Evolutionary conservation across 805 yeast species (phyloP), one percentile per base, ranked within the genome.

Genomic region (Sugiyamaella americana): DNA sequence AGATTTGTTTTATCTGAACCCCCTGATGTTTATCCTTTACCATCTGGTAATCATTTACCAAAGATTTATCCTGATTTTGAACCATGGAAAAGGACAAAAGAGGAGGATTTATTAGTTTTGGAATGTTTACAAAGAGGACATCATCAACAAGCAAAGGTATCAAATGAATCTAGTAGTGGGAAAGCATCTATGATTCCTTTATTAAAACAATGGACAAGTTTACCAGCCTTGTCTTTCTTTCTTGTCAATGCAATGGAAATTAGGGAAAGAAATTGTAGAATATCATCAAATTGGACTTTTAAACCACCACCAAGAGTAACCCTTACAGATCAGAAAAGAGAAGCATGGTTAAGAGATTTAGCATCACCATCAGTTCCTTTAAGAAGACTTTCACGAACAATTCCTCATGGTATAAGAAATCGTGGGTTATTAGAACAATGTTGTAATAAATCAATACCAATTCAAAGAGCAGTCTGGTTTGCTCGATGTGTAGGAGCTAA

Each of bases 231-330:
- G 6, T 71, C 76, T 2, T 60, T 66, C 38, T 71, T 74, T 45
- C 65, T 80, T 54, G 61, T 73, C 41, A 66, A 66, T 44, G 71
- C 84, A 3, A 67, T 78, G 54, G 66, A 69, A n/a, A 63, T 68
- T 37, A 68, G 82, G 30, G 67, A 72, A 22, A 60, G 67, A 19
- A 60, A 70, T 48, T 75, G 74, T 55, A 67, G 70, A 38, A 67
- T 80, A 11, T 61, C 66, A 2, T 65, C 74, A 8, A 75, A 74
- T 21, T 69, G 81, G 2, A 71, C 79, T 4, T 86, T 80, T 66
- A 81, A 78, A 52, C 85, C 91, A 4, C 95, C 95, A 0, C 89
- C 95, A 10, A 70, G 96, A 52, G 95, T 91, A 22, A 91, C 96
- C 0, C 64, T 91, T 24, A 89, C 97, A 0, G 95, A 89, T 50